Base-by-base conservation (phyloP, 805 yeast species). In the Starmerella asiatica region DNA sequence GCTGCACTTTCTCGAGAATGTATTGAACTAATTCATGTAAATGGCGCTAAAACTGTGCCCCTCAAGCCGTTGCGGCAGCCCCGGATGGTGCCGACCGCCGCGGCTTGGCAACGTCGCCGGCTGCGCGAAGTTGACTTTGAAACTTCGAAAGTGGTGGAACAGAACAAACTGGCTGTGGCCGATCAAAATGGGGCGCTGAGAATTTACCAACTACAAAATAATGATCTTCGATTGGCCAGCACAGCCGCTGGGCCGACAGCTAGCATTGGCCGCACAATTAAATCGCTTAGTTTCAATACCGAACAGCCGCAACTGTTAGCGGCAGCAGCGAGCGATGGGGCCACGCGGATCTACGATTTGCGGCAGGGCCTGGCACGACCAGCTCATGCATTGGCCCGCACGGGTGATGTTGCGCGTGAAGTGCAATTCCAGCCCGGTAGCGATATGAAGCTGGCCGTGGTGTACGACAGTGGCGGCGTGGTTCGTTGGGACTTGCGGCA, bases 381-480 rank as follows among this genome's bases (percentile, higher is more conserved):
- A 63, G 62, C 18, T 46, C 36, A 67, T 37, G 67, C 74, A 7
- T 68, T 79, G 44, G 60, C 62, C 37, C 74, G 79, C 15, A 75
- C 75, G 34, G 73, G 82, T 1, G 96, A 84, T 53, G 79, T 93
- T 1, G 65, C 73, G 3, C 61, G 79, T 47, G 75, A 73, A 38
- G 64, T 70, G 5, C 69, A 69, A 52, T 71, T 70, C 59, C 64
- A 70, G 49, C 75, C 74, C 8, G 71, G 68, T 49, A 29, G 21
- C 28, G 67, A 73, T 21, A 59, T 70, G 3, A 64, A 70, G 44
- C 65, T 88, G 37, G 79, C 85, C 2, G 75, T 86, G 1, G 84
- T 82, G 6, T 88, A 81, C 58, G 97, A 91, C 56, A 74, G 83
- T 2, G 98, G 98, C 14, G 72, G 81, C 3, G 67, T 88, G n/a